These are phyloP conservation scores for Apiotrichum gracile DNA, from an alignment of 1,284 basidiomycete species.

Conservation along the genomic window DNA sequence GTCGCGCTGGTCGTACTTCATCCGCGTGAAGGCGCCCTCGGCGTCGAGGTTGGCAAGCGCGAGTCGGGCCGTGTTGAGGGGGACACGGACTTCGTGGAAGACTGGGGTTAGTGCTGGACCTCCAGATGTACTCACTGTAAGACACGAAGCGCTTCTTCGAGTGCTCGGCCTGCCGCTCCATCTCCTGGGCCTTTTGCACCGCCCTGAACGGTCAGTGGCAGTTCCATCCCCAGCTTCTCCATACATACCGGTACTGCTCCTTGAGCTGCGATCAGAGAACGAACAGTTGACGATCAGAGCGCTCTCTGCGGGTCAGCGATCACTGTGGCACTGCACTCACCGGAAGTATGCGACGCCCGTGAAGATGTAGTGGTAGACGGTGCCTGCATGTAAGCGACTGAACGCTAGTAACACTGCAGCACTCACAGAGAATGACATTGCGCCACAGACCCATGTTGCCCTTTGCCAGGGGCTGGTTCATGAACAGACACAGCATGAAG, in stretches of 20 bases:
- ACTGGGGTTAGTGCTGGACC: neutral
- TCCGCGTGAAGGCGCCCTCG: constrained; percentile 42
- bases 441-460: neutral
- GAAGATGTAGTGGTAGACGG: constrained; percentile 44
- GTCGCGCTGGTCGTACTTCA: constrained; percentile 36
- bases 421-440: constrained; percentile 22
- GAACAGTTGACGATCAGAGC: constrained; percentile 59
- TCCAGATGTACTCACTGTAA: constrained; percentile 51
- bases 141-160: constrained; percentile 72
- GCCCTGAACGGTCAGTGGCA: constrained; percentile 48
- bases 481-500: neutral
- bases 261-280: constrained; percentile 66
- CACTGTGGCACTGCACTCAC: neutral
- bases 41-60: constrained; percentile 86
- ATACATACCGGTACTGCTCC: constrained; percentile 55
- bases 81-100: constrained; percentile 67
- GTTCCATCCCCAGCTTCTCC: neutral
- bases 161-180: constrained; percentile 70
- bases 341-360: constrained; percentile 32
- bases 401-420: constrained; percentile 27
- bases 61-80: constrained; percentile 78
- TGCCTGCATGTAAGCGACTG: constrained; percentile 42
- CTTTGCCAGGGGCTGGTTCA: neutral
- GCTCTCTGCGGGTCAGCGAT: constrained; percentile 20
- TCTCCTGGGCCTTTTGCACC: constrained; percentile 76